A percentile compares a stretch with the other conserved stretches of the same genome.
Conservation (phyloP, 306 rosid species). For the Senna siamea region DNA sequence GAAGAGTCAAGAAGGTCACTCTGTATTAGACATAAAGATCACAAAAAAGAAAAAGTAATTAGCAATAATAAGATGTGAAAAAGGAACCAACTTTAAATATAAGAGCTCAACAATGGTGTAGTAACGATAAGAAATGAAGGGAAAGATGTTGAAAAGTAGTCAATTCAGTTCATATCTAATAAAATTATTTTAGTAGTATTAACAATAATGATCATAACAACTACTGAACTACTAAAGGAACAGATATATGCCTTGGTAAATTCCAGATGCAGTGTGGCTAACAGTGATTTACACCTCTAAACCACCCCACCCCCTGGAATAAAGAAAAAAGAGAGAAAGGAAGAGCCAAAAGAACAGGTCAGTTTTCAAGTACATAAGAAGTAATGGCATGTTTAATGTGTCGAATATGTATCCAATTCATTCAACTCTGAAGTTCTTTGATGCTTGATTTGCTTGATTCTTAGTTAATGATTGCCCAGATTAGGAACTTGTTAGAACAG, state of each 20-base stretch:
- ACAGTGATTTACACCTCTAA: constrained; percentile 13
- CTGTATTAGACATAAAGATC: constrained; percentile 48
- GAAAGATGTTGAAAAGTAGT: neutral
- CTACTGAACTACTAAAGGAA: constrained; percentile 22
- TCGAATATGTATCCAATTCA: constrained; percentile 5
- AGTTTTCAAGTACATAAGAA: neutral
- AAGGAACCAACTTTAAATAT: constrained; percentile 1
- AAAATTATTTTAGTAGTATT: neutral
- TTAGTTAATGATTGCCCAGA: constrained; percentile 32
- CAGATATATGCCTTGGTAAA: constrained; percentile 18
- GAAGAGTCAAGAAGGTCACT: constrained; percentile 60
- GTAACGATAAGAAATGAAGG: constrained; percentile 7
- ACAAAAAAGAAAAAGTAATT: constrained; percentile 12
- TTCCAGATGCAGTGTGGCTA: neutral
- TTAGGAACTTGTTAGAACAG: constrained; percentile 28
- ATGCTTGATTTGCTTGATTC: constrained; percentile 33
- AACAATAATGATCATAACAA: neutral
- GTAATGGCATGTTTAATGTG: neutral
- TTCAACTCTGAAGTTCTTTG: constrained; percentile 3
- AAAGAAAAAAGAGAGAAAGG: neutral
- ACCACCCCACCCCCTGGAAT: neutral
- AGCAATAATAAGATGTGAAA: constrained; percentile 1
- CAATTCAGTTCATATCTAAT: neutral
- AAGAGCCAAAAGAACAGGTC: neutral
- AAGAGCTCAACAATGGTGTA: neutral